Conservation (phyloP, 306 rosid genomes). For the Benincasa hispida region DNA sequence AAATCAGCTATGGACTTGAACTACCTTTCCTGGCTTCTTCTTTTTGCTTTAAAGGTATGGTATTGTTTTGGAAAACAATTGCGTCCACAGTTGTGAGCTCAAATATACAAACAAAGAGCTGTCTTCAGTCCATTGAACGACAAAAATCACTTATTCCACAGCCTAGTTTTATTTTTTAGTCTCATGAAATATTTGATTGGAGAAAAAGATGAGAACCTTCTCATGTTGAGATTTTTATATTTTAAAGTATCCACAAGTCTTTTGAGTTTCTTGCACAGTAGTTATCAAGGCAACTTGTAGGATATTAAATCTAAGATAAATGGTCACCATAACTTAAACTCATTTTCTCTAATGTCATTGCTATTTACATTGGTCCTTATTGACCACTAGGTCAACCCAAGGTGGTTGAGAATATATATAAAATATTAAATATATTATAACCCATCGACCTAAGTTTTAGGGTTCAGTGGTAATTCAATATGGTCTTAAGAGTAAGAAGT, state of each 20-base stretch:
- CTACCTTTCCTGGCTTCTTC: background rate
- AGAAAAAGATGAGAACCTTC: background rate
- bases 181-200: background rate
- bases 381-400: background rate
- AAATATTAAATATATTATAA: background rate
- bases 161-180: background rate
- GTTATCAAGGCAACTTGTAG: background rate
- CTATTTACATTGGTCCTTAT: background rate
- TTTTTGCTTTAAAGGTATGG: background rate
- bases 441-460: background rate
- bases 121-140: background rate
- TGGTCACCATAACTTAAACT: background rate
- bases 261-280: background rate
- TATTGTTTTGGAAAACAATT: background rate
- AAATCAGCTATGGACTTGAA: background rate
- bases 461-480: background rate
- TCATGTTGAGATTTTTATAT: background rate
- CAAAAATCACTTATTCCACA: background rate
- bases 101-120: background rate
- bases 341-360: background rate
- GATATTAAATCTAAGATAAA: background rate
- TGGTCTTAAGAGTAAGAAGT: background rate
- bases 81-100: background rate
- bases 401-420: background rate
- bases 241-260: background rate